Base-by-base conservation (phyloP, 225 moss, liverwort and hornwort species). In the Polytrichum formosum region DNA sequence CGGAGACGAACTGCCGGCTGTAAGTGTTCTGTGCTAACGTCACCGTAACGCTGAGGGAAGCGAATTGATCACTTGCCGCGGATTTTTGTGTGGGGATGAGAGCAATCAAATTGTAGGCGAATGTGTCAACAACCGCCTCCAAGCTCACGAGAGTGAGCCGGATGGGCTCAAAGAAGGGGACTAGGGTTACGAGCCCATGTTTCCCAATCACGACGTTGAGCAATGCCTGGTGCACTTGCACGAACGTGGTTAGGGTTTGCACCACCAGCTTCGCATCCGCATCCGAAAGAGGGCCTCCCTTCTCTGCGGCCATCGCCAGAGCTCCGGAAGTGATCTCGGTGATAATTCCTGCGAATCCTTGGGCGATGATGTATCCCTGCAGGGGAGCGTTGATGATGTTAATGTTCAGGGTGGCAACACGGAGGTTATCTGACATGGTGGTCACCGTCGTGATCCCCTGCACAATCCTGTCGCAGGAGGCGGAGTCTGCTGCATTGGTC, bases 201-300 rank as follows among this genome's bases (percentile, higher is more conserved):
- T 69, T 82, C 23, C 65, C 77, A 13, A 78, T 82, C 22, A 78
- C 74, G 58, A 75, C 72, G 1, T 67, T 72, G 6, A 82, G 71
- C 23, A 82, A 58, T 7, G 59, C 64, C 72, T 75, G 71, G 60
- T 84, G 84, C 1, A 74, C 61, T 35, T 62, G 9, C 55, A 84
- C 84, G 64, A 77, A 77, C 7, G 37, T 53, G 0, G 66, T 80
- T 7, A 80, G 77, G 7, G 53, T n/a, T 7, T 67, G 18, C 70
- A 80, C 77, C 1, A 84, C 77, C 56, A 77, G 68, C 74, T 55
- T 17, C 23, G 23, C 23, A 23, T 23, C 23, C 19, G 74, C 81
- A 25, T 78, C 77, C 31, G 17, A 67, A 28, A 77, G 70, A 1
- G 17, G 7, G 2, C 79, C 67, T 4, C 69, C 31, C 13, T 1